phyloP scores from a whole-genome alignment of 1,284 basidiomycete species.

The Meira nashicola region DNA sequence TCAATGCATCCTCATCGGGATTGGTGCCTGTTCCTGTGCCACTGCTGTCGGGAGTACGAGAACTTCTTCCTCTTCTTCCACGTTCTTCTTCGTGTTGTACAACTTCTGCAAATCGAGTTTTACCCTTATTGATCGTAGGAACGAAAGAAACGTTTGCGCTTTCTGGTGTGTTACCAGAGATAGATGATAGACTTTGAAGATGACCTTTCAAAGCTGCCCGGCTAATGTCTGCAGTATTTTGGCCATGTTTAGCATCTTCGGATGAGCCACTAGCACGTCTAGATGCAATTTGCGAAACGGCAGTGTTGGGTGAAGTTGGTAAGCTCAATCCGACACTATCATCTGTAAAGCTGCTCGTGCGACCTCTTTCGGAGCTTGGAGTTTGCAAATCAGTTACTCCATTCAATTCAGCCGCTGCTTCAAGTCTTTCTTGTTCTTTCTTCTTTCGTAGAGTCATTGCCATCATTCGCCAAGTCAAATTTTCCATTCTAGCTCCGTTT shows the following conservation, averaged over 20 bases:
- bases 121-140: slow-evolving; percentile 49
- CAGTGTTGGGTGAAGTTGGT: slow-evolving; percentile 9
- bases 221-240: neutral
- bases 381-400: neutral
- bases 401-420: slow-evolving; percentile 17
- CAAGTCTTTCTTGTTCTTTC: slow-evolving; percentile 53
- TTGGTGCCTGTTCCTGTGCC: slow-evolving; percentile 11
- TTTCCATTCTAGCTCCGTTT: slow-evolving; percentile 92
- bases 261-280: slow-evolving; percentile 27
- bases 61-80: slow-evolving; percentile 34
- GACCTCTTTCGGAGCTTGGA: neutral
- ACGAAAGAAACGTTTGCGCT: neutral
- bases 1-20: slow-evolving; percentile 29
- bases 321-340: neutral
- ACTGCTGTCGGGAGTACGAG: slow-evolving; percentile 40
- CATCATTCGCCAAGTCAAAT: slow-evolving; percentile 97
- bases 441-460: slow-evolving; percentile 83
- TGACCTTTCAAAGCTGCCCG: slow-evolving; percentile 1
- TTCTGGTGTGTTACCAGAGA: slow-evolving; percentile 12
- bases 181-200: slow-evolving; percentile 22
- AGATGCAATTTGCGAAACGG: slow-evolving; percentile 8
- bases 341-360: neutral
- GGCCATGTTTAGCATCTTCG: slow-evolving; percentile 8
- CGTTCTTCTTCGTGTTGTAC: slow-evolving; percentile 33
- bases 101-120: slow-evolving; percentile 56